Evolutionary conservation across 371 early-diverging fungal genomes (phyloP), one percentile per base, ranked within the genome.

Genomic region (Chytridium lagenaria): DNA sequence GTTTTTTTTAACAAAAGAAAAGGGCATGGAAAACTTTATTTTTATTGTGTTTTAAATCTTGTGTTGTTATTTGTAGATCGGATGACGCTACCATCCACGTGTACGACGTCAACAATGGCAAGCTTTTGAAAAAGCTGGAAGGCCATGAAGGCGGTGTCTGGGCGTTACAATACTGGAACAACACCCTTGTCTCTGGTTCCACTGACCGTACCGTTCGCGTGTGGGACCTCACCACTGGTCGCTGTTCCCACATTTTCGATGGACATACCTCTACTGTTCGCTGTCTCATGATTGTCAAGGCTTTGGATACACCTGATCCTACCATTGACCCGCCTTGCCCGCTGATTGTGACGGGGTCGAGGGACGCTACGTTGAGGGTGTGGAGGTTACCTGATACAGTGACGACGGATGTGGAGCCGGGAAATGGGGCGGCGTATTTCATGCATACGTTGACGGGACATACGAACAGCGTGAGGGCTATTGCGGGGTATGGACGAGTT

Each of bases 81-180:
- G 96, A 97, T 74, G 95, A 95, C 61, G 85, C 88, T 67, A 83
- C 88, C 22, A 93, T 97, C 23, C 90, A 92, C 76, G 92, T 98
- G 28, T 97, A 93, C 76, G 92, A 95, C 75, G 91, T 92, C 5
- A 81, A 80, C 22, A 93, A 92, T 0, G 97, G 98, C n/a, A 79
- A 83, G 26, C 78, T 89, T 15, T 80, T 85, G 16, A 84, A 85
- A 51, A 77, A 75, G 39, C 87, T 99, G 26, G 85, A 83, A 16
- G 99, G 98, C 10, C 99, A 99, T 80, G 94, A 94, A 36, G 99
- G 99, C 39, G 99, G 99, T 55, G 98, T 99, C 1, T 99, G 99
- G 99, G 94, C 98, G 0, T 85, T 99, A 65, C 92, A 95, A 69
- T 94, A 93, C 72, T 89, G 90, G 40, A 93, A 92, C 59, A 91